Conservation (phyloP, 2,329 filamentous ascomycete genomes). For the Bisporella sp. region DNA sequence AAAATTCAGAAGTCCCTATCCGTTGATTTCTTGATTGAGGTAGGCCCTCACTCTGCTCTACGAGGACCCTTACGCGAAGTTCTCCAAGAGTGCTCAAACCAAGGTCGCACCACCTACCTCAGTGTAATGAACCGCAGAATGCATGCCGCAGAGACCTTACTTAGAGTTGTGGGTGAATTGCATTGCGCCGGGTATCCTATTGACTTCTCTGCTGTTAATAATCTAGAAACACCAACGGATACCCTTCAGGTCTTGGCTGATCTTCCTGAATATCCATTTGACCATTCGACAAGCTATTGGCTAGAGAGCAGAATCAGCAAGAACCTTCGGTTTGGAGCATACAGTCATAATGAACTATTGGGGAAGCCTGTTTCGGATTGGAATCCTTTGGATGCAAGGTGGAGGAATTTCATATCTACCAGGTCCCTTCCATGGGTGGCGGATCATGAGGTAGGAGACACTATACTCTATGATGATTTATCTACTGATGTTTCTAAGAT, state of each 20-base stretch:
- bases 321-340: not conserved
- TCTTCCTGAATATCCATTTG: not conserved
- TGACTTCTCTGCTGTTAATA: not conserved
- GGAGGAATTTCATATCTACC: not conserved
- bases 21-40: slow-evolving; percentile 4
- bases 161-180: not conserved
- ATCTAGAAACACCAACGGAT: not conserved
- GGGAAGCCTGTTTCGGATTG: not conserved
- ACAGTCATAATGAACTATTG: not conserved
- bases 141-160: not conserved
- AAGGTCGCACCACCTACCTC: not conserved
- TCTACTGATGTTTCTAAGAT: too few relatives aligned
- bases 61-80: slow-evolving; percentile 4
- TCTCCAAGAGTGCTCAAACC: not conserved
- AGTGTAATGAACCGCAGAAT: not conserved
- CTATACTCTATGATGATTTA: not conserved
- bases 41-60: slow-evolving; percentile 10
- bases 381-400: not conserved
- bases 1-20: not conserved
- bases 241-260: not conserved
- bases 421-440: not conserved
- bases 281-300: not conserved
- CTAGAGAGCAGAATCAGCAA: not conserved
- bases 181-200: not conserved
- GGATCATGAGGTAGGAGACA: not conserved